Evolutionary conservation across 768 basidiomycete genomes (phyloP).

Genomic region (Holtermannia corniformis): DNA sequence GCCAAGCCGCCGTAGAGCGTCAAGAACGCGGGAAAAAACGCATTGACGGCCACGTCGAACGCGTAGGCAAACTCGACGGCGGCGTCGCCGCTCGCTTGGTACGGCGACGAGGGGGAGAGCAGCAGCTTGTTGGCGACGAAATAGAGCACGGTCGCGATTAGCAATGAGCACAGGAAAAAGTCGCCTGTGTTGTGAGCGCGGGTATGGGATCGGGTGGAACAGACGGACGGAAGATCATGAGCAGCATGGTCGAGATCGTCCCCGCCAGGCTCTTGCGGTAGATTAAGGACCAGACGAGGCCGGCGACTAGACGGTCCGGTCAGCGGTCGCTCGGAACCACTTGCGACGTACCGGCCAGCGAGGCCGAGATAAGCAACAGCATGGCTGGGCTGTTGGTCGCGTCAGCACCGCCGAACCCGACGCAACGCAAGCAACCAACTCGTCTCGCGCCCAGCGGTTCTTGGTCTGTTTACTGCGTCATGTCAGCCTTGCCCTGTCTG

Average conservation of each 20-base stretch:
- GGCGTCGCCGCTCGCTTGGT: constrained; percentile 52
- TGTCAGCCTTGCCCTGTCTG: background rate
- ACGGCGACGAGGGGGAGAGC: constrained; percentile 60
- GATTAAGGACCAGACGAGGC: constrained; percentile 74
- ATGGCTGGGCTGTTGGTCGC: constrained; percentile 58
- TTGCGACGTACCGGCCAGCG: constrained; percentile 55
- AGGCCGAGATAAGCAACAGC: constrained; percentile 70
- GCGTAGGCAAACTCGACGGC: constrained; percentile 86
- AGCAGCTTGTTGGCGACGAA: constrained; percentile 63
- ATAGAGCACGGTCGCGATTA: constrained; percentile 54
- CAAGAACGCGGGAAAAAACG: constrained; percentile 89
- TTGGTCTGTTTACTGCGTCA: constrained; percentile 65
- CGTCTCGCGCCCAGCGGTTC: constrained; percentile 96
- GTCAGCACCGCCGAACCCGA: constrained; percentile 3
- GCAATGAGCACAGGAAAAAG: constrained; percentile 67
- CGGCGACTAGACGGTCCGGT: constrained; percentile 51
- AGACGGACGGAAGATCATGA: constrained; percentile 65
- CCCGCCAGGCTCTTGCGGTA: constrained; percentile 57
- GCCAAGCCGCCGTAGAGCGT: constrained; percentile 82
- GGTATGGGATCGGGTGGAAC: background rate
- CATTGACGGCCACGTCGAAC: constrained; percentile 93
- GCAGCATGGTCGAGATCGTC: constrained; percentile 56
- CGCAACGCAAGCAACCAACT: constrained; percentile 39
- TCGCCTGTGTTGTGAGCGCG: constrained; percentile 45
- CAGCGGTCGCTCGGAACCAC: background rate